Evolutionary conservation across 768 basidiomycete genomes (phyloP), one percentile per base, ranked within the genome.

Genomic region (Mycena galopus): DNA sequence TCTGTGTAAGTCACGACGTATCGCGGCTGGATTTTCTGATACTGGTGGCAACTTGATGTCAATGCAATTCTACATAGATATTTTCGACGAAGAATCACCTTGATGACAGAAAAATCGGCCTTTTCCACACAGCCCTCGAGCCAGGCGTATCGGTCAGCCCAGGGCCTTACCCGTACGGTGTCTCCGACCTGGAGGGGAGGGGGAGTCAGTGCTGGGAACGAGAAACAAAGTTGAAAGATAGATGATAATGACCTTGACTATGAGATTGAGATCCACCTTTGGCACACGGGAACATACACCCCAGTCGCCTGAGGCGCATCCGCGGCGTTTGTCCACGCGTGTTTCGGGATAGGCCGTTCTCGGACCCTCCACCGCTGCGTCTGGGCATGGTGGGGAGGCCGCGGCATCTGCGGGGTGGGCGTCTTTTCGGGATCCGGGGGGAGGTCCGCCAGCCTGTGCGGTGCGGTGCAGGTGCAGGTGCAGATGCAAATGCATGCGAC

Each of bases 121-220:
- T 53, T 68, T 12, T 67, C 71, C 19, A 72, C 71, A 8, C 62
- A 42, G 12, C 71, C 71, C 21, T 63, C 66, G 12, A 72, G 51
- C 71, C 71, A 72, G 9, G 55, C 63, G 35, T 25, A 59, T 25
- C 59, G 65, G 60, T 68, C 50, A 7, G 17, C n/a, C 60, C 66
- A 68, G 5, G 71, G 71, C 21, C 25, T 63, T 16, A 72, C 19
- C 11, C 55, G 61, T 4, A 72, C 71, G 27, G 19, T 39, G 55
- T 68, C 71, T 23, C 71, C 71, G 27, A 72, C 71, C 71, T 72
- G 44, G 32, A 33, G 9, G 17, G 29, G 8, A 4, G 17, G 29
- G 8, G 32, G 64, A 7, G 51, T 47, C n/a, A 8, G 35, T 30
- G 42, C 8, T 25, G 12, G 23, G 27, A 25, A 19, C 0, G n/a